These are phyloP conservation scores for Populus nigra DNA, from an alignment of 345 rosid species.

Conservation along the genomic window DNA sequence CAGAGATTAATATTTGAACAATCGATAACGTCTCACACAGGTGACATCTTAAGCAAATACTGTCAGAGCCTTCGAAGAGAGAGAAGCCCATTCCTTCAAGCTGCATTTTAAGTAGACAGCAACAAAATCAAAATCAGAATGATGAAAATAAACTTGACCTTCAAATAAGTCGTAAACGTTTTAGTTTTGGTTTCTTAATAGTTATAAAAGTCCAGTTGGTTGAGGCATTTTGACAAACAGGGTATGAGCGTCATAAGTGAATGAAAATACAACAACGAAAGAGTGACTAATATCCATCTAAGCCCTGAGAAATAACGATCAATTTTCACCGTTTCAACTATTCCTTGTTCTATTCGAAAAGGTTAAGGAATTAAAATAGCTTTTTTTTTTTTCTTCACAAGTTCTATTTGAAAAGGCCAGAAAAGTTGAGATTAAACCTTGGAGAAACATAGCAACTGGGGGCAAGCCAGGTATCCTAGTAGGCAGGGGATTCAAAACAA, in stretches of 20 bases:
- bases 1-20: neutral
- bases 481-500: no score
- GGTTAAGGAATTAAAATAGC: neutral
- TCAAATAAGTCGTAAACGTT: neutral
- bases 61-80: neutral
- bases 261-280: neutral
- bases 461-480: no score
- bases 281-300: neutral
- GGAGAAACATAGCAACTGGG: no score
- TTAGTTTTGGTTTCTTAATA: neutral
- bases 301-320: no score
- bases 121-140: neutral
- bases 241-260: neutral
- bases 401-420: no score
- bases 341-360: no score
- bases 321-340: no score
- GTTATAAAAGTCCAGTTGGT: neutral
- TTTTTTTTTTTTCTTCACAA: no score
- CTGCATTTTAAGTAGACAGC: neutral
- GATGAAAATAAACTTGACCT: neutral
- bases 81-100: neutral
- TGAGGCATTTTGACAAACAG: constrained; percentile 15
- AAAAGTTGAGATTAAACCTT: no score
- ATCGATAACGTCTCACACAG: neutral
- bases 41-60: neutral